phyloP scores from a whole-genome alignment of 352 stramenopile species.

The Blastocystis sp. region DNA sequence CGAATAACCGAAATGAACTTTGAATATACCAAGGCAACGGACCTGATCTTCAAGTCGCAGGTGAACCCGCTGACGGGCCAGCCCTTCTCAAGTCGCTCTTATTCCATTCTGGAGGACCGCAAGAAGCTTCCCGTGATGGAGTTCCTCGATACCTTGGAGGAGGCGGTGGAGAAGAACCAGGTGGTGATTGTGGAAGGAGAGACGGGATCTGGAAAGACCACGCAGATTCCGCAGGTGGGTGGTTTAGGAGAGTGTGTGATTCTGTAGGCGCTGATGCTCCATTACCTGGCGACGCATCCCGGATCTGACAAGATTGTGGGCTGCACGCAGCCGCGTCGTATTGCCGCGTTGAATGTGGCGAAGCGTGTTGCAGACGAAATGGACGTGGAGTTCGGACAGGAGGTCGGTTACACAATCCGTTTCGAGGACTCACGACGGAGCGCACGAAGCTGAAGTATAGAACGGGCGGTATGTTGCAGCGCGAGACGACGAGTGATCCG shows the following conservation, averaged over 20 bases:
- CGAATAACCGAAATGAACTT: neutral
- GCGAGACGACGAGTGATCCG: slow-evolving; percentile 89
- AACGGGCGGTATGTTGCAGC: slow-evolving; percentile 88
- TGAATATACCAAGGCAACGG: slow-evolving; percentile 32
- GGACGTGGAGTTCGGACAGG: slow-evolving; percentile 85
- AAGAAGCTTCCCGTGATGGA: slow-evolving; percentile 80
- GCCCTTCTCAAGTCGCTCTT: slow-evolving; percentile 78
- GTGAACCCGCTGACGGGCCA: slow-evolving; percentile 80
- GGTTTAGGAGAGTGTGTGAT: neutral
- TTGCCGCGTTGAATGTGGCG: slow-evolving; percentile 92
- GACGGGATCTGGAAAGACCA: slow-evolving; percentile 90
- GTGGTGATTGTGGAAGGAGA: slow-evolving; percentile 94
- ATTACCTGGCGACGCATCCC: slow-evolving; percentile 31
- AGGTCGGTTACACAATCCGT: slow-evolving; percentile 97
- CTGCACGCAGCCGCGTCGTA: slow-evolving; percentile 90
- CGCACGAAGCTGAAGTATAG: slow-evolving; percentile 73
- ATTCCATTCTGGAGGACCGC: slow-evolving; percentile 73
- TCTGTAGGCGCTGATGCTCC: slow-evolving; percentile 44
- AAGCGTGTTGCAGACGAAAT: slow-evolving; percentile 94
- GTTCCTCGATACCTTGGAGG: slow-evolving; percentile 73
- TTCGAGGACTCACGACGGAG: slow-evolving; percentile 85
- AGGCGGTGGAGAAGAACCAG: slow-evolving; percentile 72
- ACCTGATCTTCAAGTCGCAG: slow-evolving; percentile 53
- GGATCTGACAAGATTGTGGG: slow-evolving; percentile 69
- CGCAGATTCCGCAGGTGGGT: slow-evolving; percentile 71